phyloP scores from a whole-genome alignment of 768 basidiomycete genomes.

The Boletus reticulatus region DNA sequence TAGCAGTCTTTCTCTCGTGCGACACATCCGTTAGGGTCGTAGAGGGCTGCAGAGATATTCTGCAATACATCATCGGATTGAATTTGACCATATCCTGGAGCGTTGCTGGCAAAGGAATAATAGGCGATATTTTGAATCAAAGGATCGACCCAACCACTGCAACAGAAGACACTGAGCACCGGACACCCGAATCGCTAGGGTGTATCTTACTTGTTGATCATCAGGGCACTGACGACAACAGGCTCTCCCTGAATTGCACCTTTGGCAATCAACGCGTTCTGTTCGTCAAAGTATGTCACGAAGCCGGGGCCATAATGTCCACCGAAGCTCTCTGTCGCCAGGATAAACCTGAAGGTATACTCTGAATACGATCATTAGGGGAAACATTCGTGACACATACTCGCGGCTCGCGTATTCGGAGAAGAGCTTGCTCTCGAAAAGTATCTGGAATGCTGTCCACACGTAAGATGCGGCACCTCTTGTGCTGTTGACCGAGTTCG shows the following conservation, averaged over 20 bases:
- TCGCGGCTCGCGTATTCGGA: constrained; percentile 50
- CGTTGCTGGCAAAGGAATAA: constrained; percentile 56
- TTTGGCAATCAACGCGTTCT: constrained; percentile 50
- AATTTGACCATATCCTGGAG: constrained; percentile 67
- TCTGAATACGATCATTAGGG: background rate
- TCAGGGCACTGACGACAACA: constrained; percentile 54
- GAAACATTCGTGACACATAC: constrained; percentile 31
- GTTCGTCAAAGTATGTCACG: constrained; percentile 61
- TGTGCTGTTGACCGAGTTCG: constrained; percentile 49
- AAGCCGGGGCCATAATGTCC: constrained; percentile 67
- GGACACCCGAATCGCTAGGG: background rate
- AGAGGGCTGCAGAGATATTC: constrained; percentile 49
- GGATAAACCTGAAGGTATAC: constrained; percentile 46
- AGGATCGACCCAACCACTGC: constrained; percentile 66
- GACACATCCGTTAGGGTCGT: constrained; percentile 46
- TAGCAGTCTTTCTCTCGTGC: constrained; percentile 57
- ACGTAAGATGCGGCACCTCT: constrained; percentile 53
- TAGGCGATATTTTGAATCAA: constrained; percentile 61
- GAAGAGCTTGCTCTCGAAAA: constrained; percentile 57
- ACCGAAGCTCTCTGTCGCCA: constrained; percentile 67
- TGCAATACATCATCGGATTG: constrained; percentile 45
- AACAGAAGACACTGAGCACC: background rate
- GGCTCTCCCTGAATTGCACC: constrained; percentile 47
- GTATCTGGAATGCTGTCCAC: constrained; percentile 62
- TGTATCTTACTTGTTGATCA: constrained; percentile 57